Base-by-base conservation (phyloP, 2,329 filamentous ascomycete species). In the Setomelanomma holmii region DNA sequence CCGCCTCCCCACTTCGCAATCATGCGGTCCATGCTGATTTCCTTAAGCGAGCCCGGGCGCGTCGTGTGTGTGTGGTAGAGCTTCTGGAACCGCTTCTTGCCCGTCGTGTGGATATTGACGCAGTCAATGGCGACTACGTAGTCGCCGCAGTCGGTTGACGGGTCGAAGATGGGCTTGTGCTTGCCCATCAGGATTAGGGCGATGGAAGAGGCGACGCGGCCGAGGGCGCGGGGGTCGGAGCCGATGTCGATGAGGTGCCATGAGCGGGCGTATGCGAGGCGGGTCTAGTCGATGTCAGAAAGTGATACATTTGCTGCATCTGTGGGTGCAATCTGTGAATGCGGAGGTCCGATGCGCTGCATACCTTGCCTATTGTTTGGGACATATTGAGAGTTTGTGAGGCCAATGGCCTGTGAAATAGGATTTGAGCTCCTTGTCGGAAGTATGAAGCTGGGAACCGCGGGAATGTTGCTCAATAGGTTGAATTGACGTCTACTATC, bases 151-250 rank as follows among this genome's bases (percentile, higher is more conserved):
- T 99, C 95, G 56, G 93, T 97, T 19, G 92, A 96, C 1, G 95
- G 95, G 78, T 98, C 91, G 80, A 87, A 99, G 76, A 95, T 96
- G 19, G 95, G 95, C 80, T 99, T 99, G 84, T 99, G 89, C 83
- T 99, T 99, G 79, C 95, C 95, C 93, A 98, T 97, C 45, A 97
- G 86, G 55, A 91, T 82, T 47, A 88, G 82, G 56, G 93, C 93
- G 75, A 97, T 96, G 58, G 89, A 87, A 46, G 89, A 91, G 56
- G 93, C 93, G 45, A 97, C 84, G 36, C 93, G 91, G 64, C 93
- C 93, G 35, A 97, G 88, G n/a, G 91, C 87, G 12, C 92, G 91
- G 0, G 81, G 72, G 64, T 84, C 75, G 77, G 88, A 63, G 81
- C 82, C 69, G 79, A 90, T 78, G 82, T 95, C 75, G 83, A 98